Base-by-base conservation (phyloP, 2,329 filamentous ascomycete species). In the Sporothrix brasiliensis region DNA sequence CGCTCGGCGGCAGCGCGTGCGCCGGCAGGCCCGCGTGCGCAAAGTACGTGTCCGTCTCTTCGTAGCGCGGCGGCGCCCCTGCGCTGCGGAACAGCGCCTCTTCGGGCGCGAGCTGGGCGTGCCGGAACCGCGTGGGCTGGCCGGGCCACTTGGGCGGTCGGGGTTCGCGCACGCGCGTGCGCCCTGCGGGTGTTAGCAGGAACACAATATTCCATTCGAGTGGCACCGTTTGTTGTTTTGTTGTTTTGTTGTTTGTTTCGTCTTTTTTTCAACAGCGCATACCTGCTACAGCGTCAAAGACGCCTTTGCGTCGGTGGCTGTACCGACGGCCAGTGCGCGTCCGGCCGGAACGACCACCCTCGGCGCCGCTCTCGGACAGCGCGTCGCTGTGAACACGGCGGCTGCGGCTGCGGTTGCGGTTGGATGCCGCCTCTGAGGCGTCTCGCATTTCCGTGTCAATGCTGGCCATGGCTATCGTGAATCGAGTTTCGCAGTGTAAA, bases 281-380 rank as follows among this genome's bases (percentile, higher is more conserved):
- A 90, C 90, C 89, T 75, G 90, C 89, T 69, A 92, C 89, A 19
- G 90, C 90, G 79, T 93, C 91, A 78, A 91, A 93, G 24, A 93
- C 79, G 24, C 85, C 92, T 53, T 85, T 83, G 61, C 77, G 75
- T 63, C 80, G 77, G 75, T 52, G 39, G 30, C 53, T 50, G 49
- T 14, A 21, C 10, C 34, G 65, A 50, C 50, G 30, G 49, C 34
- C 34, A 13, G 49, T 30, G 21, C n/a, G 41, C 14, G 41, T 44
- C 2, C 11, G 34, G 21, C 63, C 39, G 4, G 47, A 10, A 16
- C 41, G 44, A 13, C 24, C 24, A 11, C 21, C 58, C 13, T 63
- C 58, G 7, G 47, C 27, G 63, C 47, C 50, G 13, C 34, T 56
- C 11, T 63, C 58, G 7, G 65, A 44, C 9, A 21, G 50, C 1